Evolutionary conservation across 2,329 filamentous ascomycete genomes (phyloP).

Genomic region (Colletotrichum cordylinicola): DNA sequence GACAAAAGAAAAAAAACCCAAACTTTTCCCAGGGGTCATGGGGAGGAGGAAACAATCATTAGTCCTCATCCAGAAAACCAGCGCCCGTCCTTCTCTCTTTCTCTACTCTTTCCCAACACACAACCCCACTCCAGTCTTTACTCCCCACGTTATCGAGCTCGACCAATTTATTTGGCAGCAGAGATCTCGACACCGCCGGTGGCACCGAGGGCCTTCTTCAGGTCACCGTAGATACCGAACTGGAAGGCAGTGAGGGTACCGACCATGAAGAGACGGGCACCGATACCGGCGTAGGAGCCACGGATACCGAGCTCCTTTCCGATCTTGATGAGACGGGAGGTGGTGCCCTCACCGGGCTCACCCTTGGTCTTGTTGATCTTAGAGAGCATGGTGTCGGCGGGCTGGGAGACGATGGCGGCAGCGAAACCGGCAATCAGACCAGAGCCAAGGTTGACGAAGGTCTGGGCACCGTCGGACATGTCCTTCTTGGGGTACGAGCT

Average conservation of each 20-base stretch:
- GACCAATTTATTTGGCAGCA: slow-evolving; percentile 40
- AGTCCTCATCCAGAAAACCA: slow-evolving; percentile 10
- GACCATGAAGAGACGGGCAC: slow-evolving; percentile 70
- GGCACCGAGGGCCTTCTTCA: slow-evolving; percentile 67
- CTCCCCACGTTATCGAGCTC: neutral
- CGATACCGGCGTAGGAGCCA: slow-evolving; percentile 82
- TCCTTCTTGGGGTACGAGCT: slow-evolving; percentile 71
- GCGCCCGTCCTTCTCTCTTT: slow-evolving; percentile 1
- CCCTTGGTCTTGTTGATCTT: slow-evolving; percentile 98
- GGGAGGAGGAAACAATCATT: neutral
- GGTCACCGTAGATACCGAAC: slow-evolving; percentile 86
- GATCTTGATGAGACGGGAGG: slow-evolving; percentile 84
- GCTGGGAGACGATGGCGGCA: slow-evolving; percentile 85
- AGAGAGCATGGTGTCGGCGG: slow-evolving; percentile 90
- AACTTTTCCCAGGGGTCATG: neutral
- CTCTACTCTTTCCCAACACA: neutral
- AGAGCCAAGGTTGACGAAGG: slow-evolving; percentile 76
- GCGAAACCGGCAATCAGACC: slow-evolving; percentile 72
- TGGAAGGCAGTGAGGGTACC: slow-evolving; percentile 80
- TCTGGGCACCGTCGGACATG: slow-evolving; percentile 73
- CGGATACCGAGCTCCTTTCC: slow-evolving; percentile 82
- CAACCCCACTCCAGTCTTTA: neutral
- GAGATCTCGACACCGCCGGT: slow-evolving; percentile 77
- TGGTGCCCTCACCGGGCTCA: slow-evolving; percentile 83
- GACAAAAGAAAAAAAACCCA: neutral